A percentile compares a stretch with the other conserved stretches of the same genome.
phyloP scores from a whole-genome alignment of 148 eudicot species.

The Persicaria tinctoria region DNA sequence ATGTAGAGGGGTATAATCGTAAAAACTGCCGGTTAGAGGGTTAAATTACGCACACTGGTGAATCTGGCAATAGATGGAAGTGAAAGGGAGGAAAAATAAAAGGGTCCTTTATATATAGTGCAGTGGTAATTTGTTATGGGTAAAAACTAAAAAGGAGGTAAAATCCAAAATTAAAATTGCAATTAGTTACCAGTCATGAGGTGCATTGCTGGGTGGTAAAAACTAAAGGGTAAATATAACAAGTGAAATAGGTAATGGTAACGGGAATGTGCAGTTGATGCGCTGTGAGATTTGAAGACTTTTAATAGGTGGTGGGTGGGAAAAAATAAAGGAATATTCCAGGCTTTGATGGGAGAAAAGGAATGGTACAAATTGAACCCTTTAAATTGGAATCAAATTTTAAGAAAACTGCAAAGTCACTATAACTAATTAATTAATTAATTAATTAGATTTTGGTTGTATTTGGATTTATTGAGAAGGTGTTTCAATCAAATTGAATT shows the following conservation, averaged over 20 bases:
- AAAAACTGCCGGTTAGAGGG: not conserved
- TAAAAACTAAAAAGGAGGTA: not conserved
- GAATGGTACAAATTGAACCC: not conserved
- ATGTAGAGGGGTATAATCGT: not conserved
- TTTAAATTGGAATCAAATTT: not conserved
- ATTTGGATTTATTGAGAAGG: too few relatives aligned
- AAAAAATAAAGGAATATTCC: not conserved
- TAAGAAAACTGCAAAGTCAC: not conserved
- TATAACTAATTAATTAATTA: too few relatives aligned
- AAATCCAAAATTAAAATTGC: not conserved
- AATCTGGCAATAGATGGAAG: not conserved
- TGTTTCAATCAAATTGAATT: too few relatives aligned
- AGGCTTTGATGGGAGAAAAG: not conserved
- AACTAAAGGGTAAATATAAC: not conserved
- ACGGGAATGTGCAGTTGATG: constrained; percentile 2
- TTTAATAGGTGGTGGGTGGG: not conserved
- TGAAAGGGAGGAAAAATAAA: not conserved
- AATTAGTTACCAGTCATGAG: not conserved
- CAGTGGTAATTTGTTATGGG: not conserved
- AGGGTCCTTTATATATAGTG: not conserved
- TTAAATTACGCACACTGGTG: not conserved
- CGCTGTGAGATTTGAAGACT: not conserved
- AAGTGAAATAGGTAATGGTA: not conserved
- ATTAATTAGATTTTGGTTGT: too few relatives aligned
- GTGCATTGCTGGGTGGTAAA: not conserved